Evolutionary conservation across 2,329 filamentous ascomycete species (phyloP).

Genomic region (Cadophora sp.): DNA sequence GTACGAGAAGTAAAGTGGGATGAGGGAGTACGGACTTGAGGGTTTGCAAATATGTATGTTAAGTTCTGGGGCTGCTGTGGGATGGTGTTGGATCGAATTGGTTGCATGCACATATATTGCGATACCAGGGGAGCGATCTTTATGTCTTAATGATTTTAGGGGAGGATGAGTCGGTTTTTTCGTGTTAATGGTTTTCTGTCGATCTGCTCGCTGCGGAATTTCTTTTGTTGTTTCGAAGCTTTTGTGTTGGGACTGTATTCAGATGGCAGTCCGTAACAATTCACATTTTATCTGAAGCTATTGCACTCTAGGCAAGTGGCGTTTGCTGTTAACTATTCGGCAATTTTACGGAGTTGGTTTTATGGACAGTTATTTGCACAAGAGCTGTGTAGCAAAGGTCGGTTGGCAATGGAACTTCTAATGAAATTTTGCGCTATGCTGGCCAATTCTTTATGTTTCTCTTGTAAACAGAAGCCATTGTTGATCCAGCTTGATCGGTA

Average conservation of each 20-base stretch:
- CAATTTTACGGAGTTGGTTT: too few relatives aligned
- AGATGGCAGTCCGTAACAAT: conserved; percentile 6
- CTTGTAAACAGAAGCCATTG: too few relatives aligned
- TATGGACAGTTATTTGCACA: too few relatives aligned
- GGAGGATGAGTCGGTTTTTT: conserved; percentile 21
- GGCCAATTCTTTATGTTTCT: too few relatives aligned
- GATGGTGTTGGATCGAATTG: background rate
- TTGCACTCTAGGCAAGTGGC: background rate
- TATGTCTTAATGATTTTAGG: conserved; percentile 29
- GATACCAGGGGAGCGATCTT: conserved; percentile 24
- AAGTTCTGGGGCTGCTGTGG: background rate
- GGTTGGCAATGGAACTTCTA: too few relatives aligned
- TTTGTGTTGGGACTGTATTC: background rate
- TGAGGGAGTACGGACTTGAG: conserved; percentile 13
- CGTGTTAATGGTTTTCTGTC: conserved; percentile 19
- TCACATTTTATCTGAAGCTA: background rate
- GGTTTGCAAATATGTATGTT: conserved; percentile 1
- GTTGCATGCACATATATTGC: conserved; percentile 16
- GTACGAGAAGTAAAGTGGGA: conserved; percentile 38
- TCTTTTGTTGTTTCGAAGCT: conserved; percentile 9
- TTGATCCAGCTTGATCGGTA: too few relatives aligned
- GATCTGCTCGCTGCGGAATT: conserved; percentile 14
- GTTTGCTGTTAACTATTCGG: background rate
- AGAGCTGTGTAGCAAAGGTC: too few relatives aligned
- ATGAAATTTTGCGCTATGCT: too few relatives aligned